Base-by-base conservation (phyloP, 805 yeast species). In the Candida insectorum region DNA sequence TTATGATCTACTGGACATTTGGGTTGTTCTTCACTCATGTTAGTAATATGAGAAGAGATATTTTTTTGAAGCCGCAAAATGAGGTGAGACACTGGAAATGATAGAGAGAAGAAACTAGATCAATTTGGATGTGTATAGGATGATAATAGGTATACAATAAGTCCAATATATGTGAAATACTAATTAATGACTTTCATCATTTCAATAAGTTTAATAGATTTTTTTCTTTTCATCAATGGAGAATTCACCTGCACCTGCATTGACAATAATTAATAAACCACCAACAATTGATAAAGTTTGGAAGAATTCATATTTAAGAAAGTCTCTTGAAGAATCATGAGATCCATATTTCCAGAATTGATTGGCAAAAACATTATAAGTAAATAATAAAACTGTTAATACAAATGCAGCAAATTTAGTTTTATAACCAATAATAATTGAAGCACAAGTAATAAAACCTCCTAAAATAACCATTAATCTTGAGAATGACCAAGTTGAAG, bases 201-300 rank as follows among this genome's bases (percentile, higher is more conserved):
- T n/a, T n/a, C n/a, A 20, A 20, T 20, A 12, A 5, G 24, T 14
- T 17, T 41, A 87, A 57, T 84, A 86, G 39, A 85, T 80, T 71
- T 91, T 91, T 71, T 91, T 89, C 81, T 93, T 91, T 60, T 88
- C 97, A 54, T 91, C 98, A 38, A 91, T 66, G 17, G 95, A 85
- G 44, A 91, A 71, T 49, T 85, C 89, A 31, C 98, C 98, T 19
- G 97, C 97, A 42, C 98, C 98, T 3, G 96, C 86, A 63, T 85
- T 87, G 39, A 86, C 96, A 41, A 93, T 85, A 46, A 93, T 68
- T 41, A 91, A 65, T 43, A 91, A 75, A 1, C 97, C 98, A 37
- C 98, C 98, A 31, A 91, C 89, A 56, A 91, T 91, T 37, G 95
- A 83, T 55, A 91, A 71, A 24, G 95, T 87, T 67, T 93, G 98